Evolutionary conservation across 805 yeast species (phyloP), one percentile per base, ranked within the genome.

Genomic region (Sugiyamaella valdiviana): DNA sequence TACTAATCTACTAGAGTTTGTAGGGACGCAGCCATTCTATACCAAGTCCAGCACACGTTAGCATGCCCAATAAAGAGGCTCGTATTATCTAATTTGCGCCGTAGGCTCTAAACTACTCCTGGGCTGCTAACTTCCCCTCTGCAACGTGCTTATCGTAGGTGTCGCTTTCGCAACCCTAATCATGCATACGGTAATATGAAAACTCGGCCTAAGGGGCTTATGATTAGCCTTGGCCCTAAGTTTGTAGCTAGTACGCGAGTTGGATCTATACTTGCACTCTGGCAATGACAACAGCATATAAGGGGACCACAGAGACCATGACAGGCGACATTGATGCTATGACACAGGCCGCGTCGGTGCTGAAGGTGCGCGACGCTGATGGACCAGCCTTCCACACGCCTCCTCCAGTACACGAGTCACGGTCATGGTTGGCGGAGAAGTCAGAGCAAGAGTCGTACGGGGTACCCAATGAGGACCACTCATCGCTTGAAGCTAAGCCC

Each of bases 391-490:
- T 56, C 45, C 59, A 56, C 29, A 56, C 59, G 3, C 59, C 59
- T 1, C 57, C 57, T 2, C 51, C 56, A 16, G 48, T 48, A 2
- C 54, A 53, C 15, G 44, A 46, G 40, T 19, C 38, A 5, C 45
- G 56, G 17, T 48, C 54, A 10, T 49, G 49, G 54, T 17, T 54
- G 44, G 52, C 52, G 1, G 56, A 52, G 32, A 45, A 53, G 44
- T 50, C 52, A 2, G 56, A 52, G 23, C 42, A 53, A 40, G 58
- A 52, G 42, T 54, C 57, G 20, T 56, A 56, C 39, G 57, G 54
- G 4, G 19, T 48, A 14, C 46, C 36, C 14, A 37, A 26, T 15
- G 19, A 14, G 3, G 32, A 26, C 9, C 32, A n/a, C 14, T n/a
- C 9, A 5, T 12, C 9, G 14, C 10, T n/a, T 7, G 32, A 26